Conservation (phyloP, 2,329 filamentous ascomycete species). For the Aspergillus melleus region DNA sequence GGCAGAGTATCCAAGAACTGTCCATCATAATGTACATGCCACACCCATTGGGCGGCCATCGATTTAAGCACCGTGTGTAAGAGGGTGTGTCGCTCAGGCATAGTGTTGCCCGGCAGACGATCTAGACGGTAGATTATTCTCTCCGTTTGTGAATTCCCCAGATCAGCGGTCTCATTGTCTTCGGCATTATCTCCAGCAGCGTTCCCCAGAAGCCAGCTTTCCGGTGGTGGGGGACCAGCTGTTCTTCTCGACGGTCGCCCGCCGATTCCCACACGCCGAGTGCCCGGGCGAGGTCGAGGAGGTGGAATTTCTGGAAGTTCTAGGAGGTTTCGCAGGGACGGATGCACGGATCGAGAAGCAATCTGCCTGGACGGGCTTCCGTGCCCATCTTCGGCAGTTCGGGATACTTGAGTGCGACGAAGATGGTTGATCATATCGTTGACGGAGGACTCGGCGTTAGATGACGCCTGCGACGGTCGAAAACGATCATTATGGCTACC, state of each 20-base stretch:
- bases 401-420: slow-evolving; percentile 41
- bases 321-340: slow-evolving; percentile 45
- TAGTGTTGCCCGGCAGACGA: slow-evolving; percentile 40
- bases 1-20: slow-evolving; percentile 55
- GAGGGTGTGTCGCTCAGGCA: slow-evolving; percentile 46
- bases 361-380: slow-evolving; percentile 20
- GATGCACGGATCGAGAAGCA: slow-evolving; percentile 43
- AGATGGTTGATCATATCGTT: slow-evolving; percentile 51
- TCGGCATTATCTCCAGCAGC: slow-evolving; percentile 1
- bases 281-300: slow-evolving; percentile 41
- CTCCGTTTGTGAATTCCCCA: slow-evolving; percentile 18
- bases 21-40: slow-evolving; percentile 58
- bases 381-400: slow-evolving; percentile 19
- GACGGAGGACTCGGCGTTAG: slow-evolving; percentile 37
- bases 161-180: slow-evolving; percentile 9
- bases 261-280: slow-evolving; percentile 33
- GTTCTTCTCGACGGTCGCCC: slow-evolving; percentile 37
- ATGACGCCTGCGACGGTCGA: slow-evolving; percentile 17
- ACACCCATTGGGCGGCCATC: slow-evolving; percentile 57
- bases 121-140: slow-evolving; percentile 34
- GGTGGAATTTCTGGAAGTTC: slow-evolving; percentile 46
- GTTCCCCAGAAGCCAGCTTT: slow-evolving; percentile 44
- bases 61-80: slow-evolving; percentile 53
- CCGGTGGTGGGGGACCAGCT: slow-evolving; percentile 47
- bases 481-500: slow-evolving; percentile 28